These are phyloP conservation scores for Pseudogymnoascus sp. DNA, from an alignment of 2,329 filamentous ascomycete species.

Conservation along the genomic window DNA sequence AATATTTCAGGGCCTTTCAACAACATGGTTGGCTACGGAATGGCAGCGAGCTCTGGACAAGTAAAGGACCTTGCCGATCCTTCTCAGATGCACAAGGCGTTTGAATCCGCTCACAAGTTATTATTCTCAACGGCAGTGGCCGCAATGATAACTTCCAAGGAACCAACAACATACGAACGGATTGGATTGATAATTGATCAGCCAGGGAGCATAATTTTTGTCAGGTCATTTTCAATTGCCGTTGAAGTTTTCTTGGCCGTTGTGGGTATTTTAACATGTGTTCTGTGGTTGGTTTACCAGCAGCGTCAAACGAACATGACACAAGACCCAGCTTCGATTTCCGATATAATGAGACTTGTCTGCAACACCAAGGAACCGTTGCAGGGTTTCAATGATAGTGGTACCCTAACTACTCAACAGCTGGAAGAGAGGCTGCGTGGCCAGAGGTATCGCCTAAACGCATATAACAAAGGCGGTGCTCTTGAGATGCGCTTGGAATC, in stretches of 20 bases:
- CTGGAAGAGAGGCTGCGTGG: neutral
- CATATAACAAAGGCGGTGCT: neutral
- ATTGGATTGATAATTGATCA: constrained; percentile 7
- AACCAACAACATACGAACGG: neutral
- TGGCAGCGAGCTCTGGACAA: constrained; percentile 23
- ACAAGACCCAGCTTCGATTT: constrained; percentile 24
- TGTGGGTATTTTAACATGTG: constrained; percentile 14
- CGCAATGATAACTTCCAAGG: neutral
- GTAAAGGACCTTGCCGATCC: constrained; percentile 30
- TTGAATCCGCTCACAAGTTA: constrained; percentile 34
- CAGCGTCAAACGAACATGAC: constrained; percentile 17
- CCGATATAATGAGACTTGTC: constrained; percentile 20
- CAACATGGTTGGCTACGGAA: constrained; percentile 32
- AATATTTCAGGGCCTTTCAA: constrained; percentile 20
- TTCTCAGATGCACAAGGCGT: constrained; percentile 26
- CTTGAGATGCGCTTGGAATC: neutral
- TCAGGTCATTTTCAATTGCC: constrained; percentile 20
- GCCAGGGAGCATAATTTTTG: constrained; percentile 16
- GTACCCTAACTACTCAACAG: neutral
- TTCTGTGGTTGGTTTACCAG: constrained; percentile 16
- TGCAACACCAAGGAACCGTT: constrained; percentile 8
- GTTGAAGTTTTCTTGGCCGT: constrained; percentile 22
- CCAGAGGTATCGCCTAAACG: neutral
- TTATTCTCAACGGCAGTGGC: constrained; percentile 31
- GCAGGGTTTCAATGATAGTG: constrained; percentile 7